Evolutionary conservation across 2,329 filamentous ascomycete species (phyloP).

Genomic region (Colletotrichum shisoi): DNA sequence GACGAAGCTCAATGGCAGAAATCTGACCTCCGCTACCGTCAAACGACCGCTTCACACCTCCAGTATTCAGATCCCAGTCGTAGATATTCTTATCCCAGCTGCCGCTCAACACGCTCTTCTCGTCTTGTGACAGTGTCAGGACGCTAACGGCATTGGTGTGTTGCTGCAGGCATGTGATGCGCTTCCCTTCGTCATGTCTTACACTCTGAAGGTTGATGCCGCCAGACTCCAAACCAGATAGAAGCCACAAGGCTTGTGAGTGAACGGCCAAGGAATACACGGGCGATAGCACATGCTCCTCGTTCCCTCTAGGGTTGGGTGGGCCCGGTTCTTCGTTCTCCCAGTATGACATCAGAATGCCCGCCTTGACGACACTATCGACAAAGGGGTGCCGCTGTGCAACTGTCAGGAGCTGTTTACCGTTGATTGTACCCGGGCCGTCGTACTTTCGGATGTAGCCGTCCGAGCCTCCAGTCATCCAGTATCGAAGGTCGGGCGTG

Average conservation of each 20-base stretch:
- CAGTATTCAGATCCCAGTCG: conserved; percentile 94
- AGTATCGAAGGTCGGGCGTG: conserved; percentile 93
- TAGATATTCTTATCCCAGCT: conserved; percentile 96
- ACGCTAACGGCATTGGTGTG: conserved; percentile 94
- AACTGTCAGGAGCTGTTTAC: conserved; percentile 90
- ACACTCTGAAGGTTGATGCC: conserved; percentile 93
- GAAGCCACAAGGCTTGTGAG: conserved; percentile 86
- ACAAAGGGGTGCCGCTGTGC: conserved; percentile 97
- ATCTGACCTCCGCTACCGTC: conserved; percentile 83
- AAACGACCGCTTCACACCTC: conserved; percentile 77
- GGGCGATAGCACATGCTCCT: conserved; percentile 76
- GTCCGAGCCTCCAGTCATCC: conserved; percentile 92
- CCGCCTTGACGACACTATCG: conserved; percentile 94
- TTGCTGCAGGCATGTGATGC: conserved; percentile 79
- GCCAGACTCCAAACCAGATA: conserved; percentile 89
- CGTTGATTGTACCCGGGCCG: conserved; percentile 92
- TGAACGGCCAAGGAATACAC: conserved; percentile 95
- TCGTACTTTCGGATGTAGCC: conserved; percentile 98
- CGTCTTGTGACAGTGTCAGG: conserved; percentile 80
- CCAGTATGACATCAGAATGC: conserved; percentile 95
- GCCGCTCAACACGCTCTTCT: conserved; percentile 86
- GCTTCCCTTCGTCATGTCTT: conserved; percentile 91
- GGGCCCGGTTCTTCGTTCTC: conserved; percentile 84
- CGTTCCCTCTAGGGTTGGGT: conserved; percentile 53
- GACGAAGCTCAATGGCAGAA: conserved; percentile 84